phyloP scores from a whole-genome alignment of 2,329 filamentous ascomycete genomes.

The Colletotrichum sp. region DNA sequence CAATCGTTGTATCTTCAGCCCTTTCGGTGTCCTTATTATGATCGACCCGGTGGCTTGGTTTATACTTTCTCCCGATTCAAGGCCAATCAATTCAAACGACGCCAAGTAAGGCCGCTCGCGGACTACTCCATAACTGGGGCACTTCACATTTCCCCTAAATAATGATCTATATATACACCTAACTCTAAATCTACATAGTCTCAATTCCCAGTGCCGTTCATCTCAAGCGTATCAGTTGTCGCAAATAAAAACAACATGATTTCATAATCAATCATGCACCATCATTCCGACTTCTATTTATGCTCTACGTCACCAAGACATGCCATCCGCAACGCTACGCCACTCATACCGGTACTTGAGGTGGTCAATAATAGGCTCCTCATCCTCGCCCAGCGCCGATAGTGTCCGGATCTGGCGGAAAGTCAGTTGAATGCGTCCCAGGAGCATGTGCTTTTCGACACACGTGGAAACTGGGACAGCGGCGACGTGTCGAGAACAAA shows the following conservation, averaged over 20 bases:
- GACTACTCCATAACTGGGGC: background rate
- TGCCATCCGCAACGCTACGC: background rate
- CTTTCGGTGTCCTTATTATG: background rate
- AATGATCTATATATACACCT: background rate
- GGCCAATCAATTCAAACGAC: background rate
- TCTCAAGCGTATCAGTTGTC: background rate
- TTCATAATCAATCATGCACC: background rate
- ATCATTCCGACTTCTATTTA: background rate
- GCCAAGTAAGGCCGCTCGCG: background rate
- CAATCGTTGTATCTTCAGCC: background rate
- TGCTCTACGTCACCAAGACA: background rate
- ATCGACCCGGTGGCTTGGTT: background rate
- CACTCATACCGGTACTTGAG: background rate
- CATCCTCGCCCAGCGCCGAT: background rate
- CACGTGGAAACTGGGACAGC: background rate
- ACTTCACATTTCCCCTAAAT: background rate
- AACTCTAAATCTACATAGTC: background rate
- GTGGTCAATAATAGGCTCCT: background rate
- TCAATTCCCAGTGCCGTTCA: background rate
- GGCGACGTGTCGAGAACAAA: background rate
- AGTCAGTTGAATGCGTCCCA: background rate
- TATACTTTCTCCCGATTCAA: background rate
- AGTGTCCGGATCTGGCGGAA: background rate
- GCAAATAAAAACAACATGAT: background rate
- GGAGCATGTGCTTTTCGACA: background rate